Evolutionary conservation across 2,329 filamentous ascomycete species (phyloP).

Genomic region (Zasmidium cellare): DNA sequence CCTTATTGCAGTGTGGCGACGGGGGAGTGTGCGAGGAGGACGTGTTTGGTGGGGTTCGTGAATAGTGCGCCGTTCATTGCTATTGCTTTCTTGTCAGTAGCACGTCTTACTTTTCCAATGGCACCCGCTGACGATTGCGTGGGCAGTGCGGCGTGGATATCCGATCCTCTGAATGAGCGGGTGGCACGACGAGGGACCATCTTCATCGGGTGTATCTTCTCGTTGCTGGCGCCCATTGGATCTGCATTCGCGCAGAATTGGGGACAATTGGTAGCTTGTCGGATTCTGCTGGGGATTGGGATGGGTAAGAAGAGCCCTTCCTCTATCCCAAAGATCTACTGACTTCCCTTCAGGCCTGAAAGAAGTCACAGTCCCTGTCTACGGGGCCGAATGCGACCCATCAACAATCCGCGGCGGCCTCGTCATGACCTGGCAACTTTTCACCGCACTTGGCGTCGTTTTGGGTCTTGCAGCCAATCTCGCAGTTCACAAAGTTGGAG

Average conservation of each 20-base stretch:
- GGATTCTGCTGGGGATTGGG: slow-evolving; percentile 67
- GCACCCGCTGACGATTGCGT: neutral
- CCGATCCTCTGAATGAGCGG: slow-evolving; percentile 42
- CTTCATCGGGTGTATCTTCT: slow-evolving; percentile 44
- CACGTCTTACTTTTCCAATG: no score
- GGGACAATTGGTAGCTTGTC: slow-evolving; percentile 66
- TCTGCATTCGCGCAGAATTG: slow-evolving; percentile 67
- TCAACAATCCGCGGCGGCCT: slow-evolving; percentile 46
- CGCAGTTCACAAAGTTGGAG: neutral
- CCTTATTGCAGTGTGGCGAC: neutral
- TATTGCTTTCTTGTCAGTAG: neutral
- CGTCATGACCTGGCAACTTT: slow-evolving; percentile 38
- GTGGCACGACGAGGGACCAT: slow-evolving; percentile 38
- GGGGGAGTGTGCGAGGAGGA: slow-evolving; percentile 6
- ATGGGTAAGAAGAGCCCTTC: slow-evolving; percentile 8
- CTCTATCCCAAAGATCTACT: neutral
- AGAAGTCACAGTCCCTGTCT: slow-evolving; percentile 48
- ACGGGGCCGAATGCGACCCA: slow-evolving; percentile 43
- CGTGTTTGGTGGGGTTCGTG: slow-evolving; percentile 41
- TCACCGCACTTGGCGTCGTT: slow-evolving; percentile 57
- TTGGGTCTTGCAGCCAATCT: neutral
- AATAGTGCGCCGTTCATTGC: slow-evolving; percentile 53
- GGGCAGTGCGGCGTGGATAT: slow-evolving; percentile 48
- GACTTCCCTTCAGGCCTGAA: slow-evolving; percentile 21
- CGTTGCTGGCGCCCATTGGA: slow-evolving; percentile 61